These are phyloP conservation scores for Globisporangium nunn DNA, from an alignment of 352 stramenopile genomes.

Conservation along the genomic window DNA sequence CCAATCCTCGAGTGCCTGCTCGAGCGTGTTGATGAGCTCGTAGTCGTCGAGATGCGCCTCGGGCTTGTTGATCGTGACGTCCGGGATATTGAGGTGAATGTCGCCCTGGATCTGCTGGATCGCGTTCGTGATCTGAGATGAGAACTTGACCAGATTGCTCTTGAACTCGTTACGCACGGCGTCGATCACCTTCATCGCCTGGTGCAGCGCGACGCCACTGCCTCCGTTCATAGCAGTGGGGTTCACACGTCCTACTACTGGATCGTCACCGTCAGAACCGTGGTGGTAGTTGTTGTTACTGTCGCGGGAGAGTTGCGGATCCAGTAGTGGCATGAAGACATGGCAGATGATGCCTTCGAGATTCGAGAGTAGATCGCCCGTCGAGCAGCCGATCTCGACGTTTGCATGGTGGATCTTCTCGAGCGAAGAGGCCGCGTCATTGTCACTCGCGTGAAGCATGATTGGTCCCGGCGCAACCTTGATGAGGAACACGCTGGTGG, in stretches of 20 bases:
- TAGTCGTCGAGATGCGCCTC: constrained; percentile 83
- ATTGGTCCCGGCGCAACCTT: constrained; percentile 56
- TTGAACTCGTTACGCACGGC: constrained; percentile 86
- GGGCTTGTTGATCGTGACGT: constrained; percentile 87
- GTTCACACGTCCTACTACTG: not conserved
- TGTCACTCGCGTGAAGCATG: constrained; percentile 21
- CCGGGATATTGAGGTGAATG: constrained; percentile 89
- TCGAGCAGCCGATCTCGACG: constrained; percentile 86
- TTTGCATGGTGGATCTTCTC: constrained; percentile 59
- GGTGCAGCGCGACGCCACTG: constrained; percentile 15
- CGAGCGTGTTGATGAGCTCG: constrained; percentile 83
- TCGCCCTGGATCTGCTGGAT: constrained; percentile 93
- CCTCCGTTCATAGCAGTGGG: not conserved
- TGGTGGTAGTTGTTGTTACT: constrained; percentile 5
- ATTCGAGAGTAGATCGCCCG: constrained; percentile 75
- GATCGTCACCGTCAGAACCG: not conserved
- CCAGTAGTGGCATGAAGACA: constrained; percentile 85
- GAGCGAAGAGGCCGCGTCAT: constrained; percentile 12
- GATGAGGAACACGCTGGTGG: constrained; percentile 71
- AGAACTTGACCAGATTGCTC: constrained; percentile 89
- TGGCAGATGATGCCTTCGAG: constrained; percentile 84
- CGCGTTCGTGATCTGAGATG: constrained; percentile 88
- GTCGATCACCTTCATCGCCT: constrained; percentile 78
- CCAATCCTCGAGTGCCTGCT: constrained; percentile 91
- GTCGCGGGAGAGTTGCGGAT: constrained; percentile 48